Base-by-base conservation (phyloP, 768 basidiomycete genomes). In the Krasilnikovozyma curviuscula region DNA sequence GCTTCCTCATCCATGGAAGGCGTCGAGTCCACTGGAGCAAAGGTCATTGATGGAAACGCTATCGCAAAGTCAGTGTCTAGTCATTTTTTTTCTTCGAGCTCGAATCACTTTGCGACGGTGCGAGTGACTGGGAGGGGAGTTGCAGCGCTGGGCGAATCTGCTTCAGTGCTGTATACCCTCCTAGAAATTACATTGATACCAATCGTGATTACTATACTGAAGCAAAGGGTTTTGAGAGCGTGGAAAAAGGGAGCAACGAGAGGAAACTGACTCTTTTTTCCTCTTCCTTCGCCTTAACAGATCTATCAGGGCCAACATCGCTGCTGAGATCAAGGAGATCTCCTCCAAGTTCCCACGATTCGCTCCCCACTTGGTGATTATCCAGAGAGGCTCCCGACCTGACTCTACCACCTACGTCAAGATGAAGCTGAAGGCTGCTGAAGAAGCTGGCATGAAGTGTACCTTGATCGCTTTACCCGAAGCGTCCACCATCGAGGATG, bases 361-460 rank as follows among this genome's bases (percentile, higher is more conserved):
- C 70, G 75, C 78, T 58, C 83, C 93, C 12, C 76, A 79, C 63
- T 74, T 98, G 16, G 82, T 77, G 56, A 85, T 98, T 65, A 74
- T 98, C 38, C 93, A 97, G 66, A 86, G 85, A 43, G 93, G 93
- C 46, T 76, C 78, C 27, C 80, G 84, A 50, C 78, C 85, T 19
- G 91, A 95, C 64, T 97, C 89, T 5, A 69, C 71, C 18, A 78
- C 79, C 34, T 98, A 98, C 66, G 79, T 98, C 56, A 84, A 85
- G 60, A 97, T 97, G 91, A 98, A 98, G 68, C 71, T 75, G 35
- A 95, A 89, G 65, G 93, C 93, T 10, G 83, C 88, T 10, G 77
- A 85, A 57, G 85, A 97, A 67, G 79, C 83, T 55, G 89, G 93
- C 50, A 83, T 97, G 67, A 74, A 71, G 50, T 80, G 82, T 65